Conservation (phyloP, 2,329 filamentous ascomycete species). For the Curvularia sp. region DNA sequence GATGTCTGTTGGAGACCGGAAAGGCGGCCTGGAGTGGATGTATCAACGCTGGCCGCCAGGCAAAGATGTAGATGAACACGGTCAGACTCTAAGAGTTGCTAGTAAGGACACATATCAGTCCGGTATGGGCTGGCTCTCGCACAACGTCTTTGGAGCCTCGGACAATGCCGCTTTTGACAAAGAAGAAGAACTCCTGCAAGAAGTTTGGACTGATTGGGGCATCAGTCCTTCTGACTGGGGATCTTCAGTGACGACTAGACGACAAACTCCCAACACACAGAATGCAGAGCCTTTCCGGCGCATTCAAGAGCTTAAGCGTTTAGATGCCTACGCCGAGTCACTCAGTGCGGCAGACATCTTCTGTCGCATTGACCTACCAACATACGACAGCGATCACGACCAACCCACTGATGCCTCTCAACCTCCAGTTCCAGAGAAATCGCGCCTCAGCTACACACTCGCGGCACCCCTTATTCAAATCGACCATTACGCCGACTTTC, state of each 20-base stretch:
- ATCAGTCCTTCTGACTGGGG: slow-evolving; percentile 67
- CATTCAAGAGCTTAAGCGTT: slow-evolving; percentile 52
- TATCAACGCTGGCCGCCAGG: slow-evolving; percentile 77
- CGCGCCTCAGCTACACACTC: slow-evolving; percentile 62
- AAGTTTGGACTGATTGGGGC: slow-evolving; percentile 72
- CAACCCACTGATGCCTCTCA: slow-evolving; percentile 68
- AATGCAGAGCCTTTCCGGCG: background rate
- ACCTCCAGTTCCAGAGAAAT: slow-evolving; percentile 63
- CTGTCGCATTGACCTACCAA: slow-evolving; percentile 58
- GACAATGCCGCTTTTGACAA: slow-evolving; percentile 51
- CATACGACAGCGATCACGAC: slow-evolving; percentile 39
- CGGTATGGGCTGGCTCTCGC: slow-evolving; percentile 78
- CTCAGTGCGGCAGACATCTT: slow-evolving; percentile 72
- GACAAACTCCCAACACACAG: background rate
- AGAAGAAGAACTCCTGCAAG: slow-evolving; percentile 69
- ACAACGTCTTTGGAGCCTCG: slow-evolving; percentile 61
- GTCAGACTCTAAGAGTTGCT: slow-evolving; percentile 75
- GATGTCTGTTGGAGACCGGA: slow-evolving; percentile 88
- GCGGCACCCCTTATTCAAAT: slow-evolving; percentile 62
- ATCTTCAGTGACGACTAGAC: background rate
- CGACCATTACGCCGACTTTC: slow-evolving; percentile 56
- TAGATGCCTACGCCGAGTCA: slow-evolving; percentile 63
- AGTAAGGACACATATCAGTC: slow-evolving; percentile 79
- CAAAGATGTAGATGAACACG: slow-evolving; percentile 70
- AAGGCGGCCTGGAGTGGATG: slow-evolving; percentile 90